Base-by-base conservation (phyloP, 2,329 filamentous ascomycete species). In the Metarhizium humberi region DNA sequence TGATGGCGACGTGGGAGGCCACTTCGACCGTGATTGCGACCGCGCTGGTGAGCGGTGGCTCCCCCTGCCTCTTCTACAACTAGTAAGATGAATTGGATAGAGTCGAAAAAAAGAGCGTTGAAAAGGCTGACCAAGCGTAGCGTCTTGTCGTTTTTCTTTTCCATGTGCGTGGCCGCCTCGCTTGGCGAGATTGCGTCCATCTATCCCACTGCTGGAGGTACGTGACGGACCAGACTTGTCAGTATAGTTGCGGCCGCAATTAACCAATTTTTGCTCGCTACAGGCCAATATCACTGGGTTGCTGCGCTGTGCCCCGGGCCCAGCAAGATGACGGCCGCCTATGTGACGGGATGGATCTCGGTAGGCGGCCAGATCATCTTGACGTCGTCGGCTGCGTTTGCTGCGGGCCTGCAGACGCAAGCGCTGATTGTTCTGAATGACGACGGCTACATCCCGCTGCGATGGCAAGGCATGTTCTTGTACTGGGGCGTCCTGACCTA, bases 1-100 rank as follows among this genome's bases (percentile, higher is more conserved):
- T 79, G 48, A 78, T 78, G 75, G 76, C 71, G 42, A 78, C 76
- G 10, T 79, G 75, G 76, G 76, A 79, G 55, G 75, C 76, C 1
- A 61, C 78, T 3, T 72, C 73, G 0, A 72, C 71, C 1, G 75
- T 78, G 4, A 67, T 79, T 11, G 69, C 73, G 2, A 67, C 68
- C 3, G 75, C 75, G 1, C 58, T 78, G 34, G 67, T 68, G 2
- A 74, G 69, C 47, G 75, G 76, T 0, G 75, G 76, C 36, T 72
- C 75, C 1, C 73, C 73, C 2, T 76, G 73, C 57, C 61, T 76
- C 0, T 75, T 77, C 49, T 76, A 73, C 57, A 75, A 75, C 55
- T 69, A 72, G 71, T 73, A 66, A 57, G 40, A n/a, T 46, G 45
- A 8, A 14, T 6, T 25, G 4, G 18, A 11, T 11, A 7, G 25